Conservation (phyloP, 345 rosid genomes). For the Pseudoturritis turrita region DNA sequence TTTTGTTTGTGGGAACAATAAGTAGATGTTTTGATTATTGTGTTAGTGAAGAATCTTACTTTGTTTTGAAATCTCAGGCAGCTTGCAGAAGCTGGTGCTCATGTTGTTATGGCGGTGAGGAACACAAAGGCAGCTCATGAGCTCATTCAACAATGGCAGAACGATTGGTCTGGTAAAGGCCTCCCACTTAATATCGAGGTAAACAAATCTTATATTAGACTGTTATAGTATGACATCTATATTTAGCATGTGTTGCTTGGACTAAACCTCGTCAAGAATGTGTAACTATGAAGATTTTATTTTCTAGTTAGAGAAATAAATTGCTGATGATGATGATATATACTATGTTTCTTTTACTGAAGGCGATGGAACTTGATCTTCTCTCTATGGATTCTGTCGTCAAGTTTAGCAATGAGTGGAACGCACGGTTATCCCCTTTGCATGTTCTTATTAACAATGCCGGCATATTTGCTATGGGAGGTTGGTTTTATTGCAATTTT, state of each 20-base stretch:
- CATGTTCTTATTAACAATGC: slow-evolving; percentile 90
- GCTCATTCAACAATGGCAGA: slow-evolving; percentile 78
- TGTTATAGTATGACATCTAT: background rate
- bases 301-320: background rate
- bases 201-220: background rate
- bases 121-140: slow-evolving; percentile 61
- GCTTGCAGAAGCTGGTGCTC: slow-evolving; percentile 92
- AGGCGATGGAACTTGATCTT: slow-evolving; percentile 97
- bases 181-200: slow-evolving; percentile 81
- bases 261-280: background rate
- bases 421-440: slow-evolving; percentile 56
- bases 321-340: slow-evolving; percentile 16
- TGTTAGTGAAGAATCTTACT: background rate
- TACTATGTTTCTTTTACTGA: background rate
- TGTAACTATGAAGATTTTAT: background rate
- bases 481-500: slow-evolving; percentile 34
- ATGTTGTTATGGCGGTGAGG: slow-evolving; percentile 92
- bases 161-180: slow-evolving; percentile 55
- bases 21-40: background rate
- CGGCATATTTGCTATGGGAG: slow-evolving; percentile 92
- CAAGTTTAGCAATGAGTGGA: slow-evolving; percentile 66
- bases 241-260: background rate
- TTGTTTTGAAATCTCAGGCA: slow-evolving; percentile 40
- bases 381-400: slow-evolving; percentile 83
- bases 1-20: too few species aligned